These are phyloP conservation scores for Teratosphaeria zuluensis DNA, from an alignment of 2,329 filamentous ascomycete species.

Conservation along the genomic window DNA sequence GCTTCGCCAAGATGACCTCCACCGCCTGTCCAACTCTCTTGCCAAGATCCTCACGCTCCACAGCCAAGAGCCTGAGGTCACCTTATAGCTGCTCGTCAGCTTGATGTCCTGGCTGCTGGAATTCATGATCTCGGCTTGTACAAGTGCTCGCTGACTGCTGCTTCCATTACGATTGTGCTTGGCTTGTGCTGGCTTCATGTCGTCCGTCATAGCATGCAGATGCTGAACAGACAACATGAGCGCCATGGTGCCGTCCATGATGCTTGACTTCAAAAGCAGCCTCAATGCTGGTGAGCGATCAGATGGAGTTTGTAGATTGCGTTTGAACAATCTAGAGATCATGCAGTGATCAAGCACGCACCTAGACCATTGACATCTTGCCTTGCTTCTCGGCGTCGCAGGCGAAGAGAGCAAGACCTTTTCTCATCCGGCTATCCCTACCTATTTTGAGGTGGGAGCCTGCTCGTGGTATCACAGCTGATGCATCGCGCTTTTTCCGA, in stretches of 20 bases:
- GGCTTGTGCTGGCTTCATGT: neutral
- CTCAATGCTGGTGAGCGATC: neutral
- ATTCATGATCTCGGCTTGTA: neutral
- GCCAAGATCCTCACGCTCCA: neutral
- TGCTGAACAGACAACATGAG: neutral
- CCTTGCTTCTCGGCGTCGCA: neutral
- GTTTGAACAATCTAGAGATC: neutral
- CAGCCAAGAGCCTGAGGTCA: neutral
- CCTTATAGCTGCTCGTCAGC: neutral
- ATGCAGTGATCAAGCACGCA: neutral
- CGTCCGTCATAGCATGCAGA: neutral
- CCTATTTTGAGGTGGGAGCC: neutral
- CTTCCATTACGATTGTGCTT: neutral
- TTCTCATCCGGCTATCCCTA: neutral
- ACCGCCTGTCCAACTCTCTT: neutral
- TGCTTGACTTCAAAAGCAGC: neutral
- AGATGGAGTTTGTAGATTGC: neutral
- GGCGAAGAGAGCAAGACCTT: neutral
- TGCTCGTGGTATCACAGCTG: too few species aligned
- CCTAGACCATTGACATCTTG: neutral
- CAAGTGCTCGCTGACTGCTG: neutral
- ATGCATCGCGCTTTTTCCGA: too few species aligned
- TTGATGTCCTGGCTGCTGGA: neutral
- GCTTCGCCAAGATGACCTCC: neutral
- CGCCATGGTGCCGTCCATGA: neutral